Evolutionary conservation across 164 flowering plant species (phyloP), one percentile per base, ranked within the genome.

Genomic region (Stephania yunnanensis): DNA sequence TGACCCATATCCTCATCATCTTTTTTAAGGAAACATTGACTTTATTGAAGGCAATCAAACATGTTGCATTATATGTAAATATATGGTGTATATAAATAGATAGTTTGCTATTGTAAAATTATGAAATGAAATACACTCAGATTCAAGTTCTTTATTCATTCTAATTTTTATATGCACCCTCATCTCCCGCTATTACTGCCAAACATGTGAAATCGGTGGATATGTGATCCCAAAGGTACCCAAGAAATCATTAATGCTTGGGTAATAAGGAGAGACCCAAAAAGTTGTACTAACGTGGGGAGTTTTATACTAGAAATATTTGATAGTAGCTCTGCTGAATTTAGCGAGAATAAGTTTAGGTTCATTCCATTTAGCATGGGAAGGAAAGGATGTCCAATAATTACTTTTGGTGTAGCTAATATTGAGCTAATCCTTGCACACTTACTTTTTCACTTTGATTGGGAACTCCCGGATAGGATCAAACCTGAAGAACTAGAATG

Each of bases 361-460:
- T 72, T 53, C 30, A 68, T 75, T 1, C 84, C 66, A 61, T 61
- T 61, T 61, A 25, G 66, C 80, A 76, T 76, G 29, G 82, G 84
- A 13, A 76, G 84, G 78, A 79, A 82, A 58, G 72, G 76, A 29
- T 82, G 84, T 53, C 82, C 80, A 1, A 79, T 79, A 10, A 77
- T 79, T 8, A 13, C 20, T 9, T 79, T 79, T 46, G 80, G 48
- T 6, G 13, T 65, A 30, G 58, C 78, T 19, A 64, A n/a, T 42
- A 44, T 79, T 20, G 80, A 74, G 64, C 78, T 79, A 64, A 46
- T 71, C 19, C 78, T 79, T 46, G 77, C 66, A 19, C 66, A 61
- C n/a, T 20, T 61, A 7, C 22, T 19, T 4, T 61, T 19, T 8
- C 66, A 61, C 22, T 61, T 61, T 61, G 66, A 61, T 17, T 61